These are phyloP conservation scores for Diplosphaera chodatii DNA, from an alignment of 139 green algal species.

Conservation along the genomic window DNA sequence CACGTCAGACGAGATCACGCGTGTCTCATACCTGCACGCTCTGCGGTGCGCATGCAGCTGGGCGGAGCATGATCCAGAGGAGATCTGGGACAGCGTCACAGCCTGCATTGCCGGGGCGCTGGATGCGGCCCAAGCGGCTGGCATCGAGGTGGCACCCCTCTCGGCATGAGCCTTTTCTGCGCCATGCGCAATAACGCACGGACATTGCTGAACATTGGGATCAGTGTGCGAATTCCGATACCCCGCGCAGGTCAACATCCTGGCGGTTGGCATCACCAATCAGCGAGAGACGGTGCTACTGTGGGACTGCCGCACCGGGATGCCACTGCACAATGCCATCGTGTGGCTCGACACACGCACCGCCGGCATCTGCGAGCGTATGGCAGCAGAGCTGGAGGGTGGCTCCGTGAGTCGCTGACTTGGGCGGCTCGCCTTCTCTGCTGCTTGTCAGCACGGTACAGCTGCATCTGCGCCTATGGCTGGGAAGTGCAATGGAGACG, in stretches of 20 bases:
- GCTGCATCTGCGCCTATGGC: too few relatives aligned
- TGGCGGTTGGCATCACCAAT: constrained; percentile 87
- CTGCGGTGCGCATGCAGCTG: constrained; percentile 61
- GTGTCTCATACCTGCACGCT: too few relatives aligned
- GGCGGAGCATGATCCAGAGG: constrained; percentile 87
- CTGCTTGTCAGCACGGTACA: too few relatives aligned
- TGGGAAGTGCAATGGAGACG: too few relatives aligned
- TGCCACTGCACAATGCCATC: constrained; percentile 87
- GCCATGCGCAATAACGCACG: too few relatives aligned
- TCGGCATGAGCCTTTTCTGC: too few relatives aligned
- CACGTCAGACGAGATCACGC: too few relatives aligned
- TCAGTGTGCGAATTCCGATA: too few relatives aligned
- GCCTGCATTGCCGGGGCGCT: constrained; percentile 58
- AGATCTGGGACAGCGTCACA: constrained; percentile 65
- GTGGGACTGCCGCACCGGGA: constrained; percentile 71
- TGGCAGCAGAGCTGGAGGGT: constrained; percentile 23
- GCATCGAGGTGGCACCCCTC: neutral
- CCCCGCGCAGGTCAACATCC: constrained; percentile 26
- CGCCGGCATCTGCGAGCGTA: constrained; percentile 30
- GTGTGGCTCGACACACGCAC: constrained; percentile 94
- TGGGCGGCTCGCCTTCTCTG: too few relatives aligned
- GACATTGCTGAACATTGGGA: too few relatives aligned
- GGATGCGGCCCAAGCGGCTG: constrained; percentile 16
- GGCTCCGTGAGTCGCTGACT: constrained; percentile 27
- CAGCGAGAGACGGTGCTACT: constrained; percentile 89